Evolutionary conservation across 2,329 filamentous ascomycete species (phyloP).

Genomic region (Sporothrix variecibatus): DNA sequence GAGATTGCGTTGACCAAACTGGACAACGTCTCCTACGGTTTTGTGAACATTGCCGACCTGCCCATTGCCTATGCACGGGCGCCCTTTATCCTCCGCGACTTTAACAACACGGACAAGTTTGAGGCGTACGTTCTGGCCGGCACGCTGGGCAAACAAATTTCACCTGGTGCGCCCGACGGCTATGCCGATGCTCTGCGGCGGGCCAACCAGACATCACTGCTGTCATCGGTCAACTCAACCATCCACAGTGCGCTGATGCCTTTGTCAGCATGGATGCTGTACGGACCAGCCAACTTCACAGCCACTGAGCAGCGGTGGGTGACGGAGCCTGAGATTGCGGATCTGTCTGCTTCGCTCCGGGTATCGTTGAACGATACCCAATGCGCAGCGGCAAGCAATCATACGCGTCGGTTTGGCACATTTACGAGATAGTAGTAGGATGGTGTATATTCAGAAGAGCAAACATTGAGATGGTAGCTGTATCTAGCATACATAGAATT

Average conservation of each 20-base stretch:
- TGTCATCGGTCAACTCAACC: conserved; percentile 21
- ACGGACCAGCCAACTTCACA: conserved; percentile 40
- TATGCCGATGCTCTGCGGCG: conserved; percentile 40
- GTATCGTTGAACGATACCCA: conserved; percentile 1
- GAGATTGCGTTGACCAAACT: not conserved
- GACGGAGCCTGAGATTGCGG: conserved; percentile 23
- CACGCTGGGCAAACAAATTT: conserved; percentile 36
- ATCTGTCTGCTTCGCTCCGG: not conserved
- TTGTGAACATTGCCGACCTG: conserved; percentile 35
- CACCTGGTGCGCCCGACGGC: conserved; percentile 32
- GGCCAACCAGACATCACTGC: conserved; percentile 26
- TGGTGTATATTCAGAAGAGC: too few relatives aligned
- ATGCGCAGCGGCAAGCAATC: not conserved
- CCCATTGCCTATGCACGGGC: conserved; percentile 44
- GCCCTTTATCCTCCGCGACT: conserved; percentile 44
- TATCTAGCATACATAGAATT: not conserved
- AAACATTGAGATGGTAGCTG: not conserved
- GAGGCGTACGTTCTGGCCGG: conserved; percentile 44
- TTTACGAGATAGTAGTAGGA: not conserved
- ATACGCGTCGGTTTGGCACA: not conserved
- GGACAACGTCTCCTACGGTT: conserved; percentile 36
- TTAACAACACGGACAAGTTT: conserved; percentile 34
- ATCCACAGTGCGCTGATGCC: conserved; percentile 39
- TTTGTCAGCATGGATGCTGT: conserved; percentile 46
- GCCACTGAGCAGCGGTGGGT: conserved; percentile 21